Percentiles rank a stretch among this genome's conserved stretches.
Evolutionary conservation across 345 rosid genomes (phyloP).

Genomic region (Ceriops decandra): DNA sequence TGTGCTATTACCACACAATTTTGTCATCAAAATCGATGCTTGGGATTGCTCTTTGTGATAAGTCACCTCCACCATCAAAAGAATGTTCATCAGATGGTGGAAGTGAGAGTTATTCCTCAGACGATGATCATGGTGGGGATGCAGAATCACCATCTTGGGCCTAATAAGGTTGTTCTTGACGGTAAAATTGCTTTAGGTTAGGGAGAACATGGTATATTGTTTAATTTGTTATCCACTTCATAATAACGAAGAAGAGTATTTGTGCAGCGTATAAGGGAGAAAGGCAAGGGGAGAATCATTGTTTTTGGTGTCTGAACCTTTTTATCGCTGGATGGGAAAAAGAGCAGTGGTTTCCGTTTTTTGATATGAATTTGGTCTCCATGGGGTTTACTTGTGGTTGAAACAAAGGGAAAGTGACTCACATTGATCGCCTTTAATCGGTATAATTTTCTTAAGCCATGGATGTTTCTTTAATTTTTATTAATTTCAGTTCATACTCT

Average conservation of each 20-base stretch:
- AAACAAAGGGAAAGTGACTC: too few relatives aligned
- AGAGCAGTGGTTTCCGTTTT: too few relatives aligned
- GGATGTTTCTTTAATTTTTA: neutral
- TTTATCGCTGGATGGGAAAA: neutral
- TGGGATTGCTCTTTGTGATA: slow-evolving; percentile 80
- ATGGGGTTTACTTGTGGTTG: too few relatives aligned
- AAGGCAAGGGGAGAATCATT: neutral
- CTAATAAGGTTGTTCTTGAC: slow-evolving; percentile 13
- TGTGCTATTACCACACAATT: too few relatives aligned
- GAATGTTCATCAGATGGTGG: slow-evolving; percentile 30
- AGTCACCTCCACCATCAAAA: slow-evolving; percentile 76
- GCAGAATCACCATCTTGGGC: neutral
- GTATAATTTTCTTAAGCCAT: neutral
- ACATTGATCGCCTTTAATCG: neutral
- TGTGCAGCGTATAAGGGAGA: too few relatives aligned
- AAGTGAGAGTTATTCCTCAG: slow-evolving; percentile 37
- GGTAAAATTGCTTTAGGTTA: neutral
- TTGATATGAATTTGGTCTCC: too few relatives aligned
- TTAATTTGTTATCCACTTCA: neutral
- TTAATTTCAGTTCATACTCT: neutral
- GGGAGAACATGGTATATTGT: neutral
- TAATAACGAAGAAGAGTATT: too few relatives aligned
- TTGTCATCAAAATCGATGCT: slow-evolving; percentile 56
- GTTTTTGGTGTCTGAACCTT: neutral
- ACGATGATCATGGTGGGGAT: slow-evolving; percentile 31